Base-by-base conservation (phyloP, 352 stramenopile species). In the Globisporangium spinosum region DNA sequence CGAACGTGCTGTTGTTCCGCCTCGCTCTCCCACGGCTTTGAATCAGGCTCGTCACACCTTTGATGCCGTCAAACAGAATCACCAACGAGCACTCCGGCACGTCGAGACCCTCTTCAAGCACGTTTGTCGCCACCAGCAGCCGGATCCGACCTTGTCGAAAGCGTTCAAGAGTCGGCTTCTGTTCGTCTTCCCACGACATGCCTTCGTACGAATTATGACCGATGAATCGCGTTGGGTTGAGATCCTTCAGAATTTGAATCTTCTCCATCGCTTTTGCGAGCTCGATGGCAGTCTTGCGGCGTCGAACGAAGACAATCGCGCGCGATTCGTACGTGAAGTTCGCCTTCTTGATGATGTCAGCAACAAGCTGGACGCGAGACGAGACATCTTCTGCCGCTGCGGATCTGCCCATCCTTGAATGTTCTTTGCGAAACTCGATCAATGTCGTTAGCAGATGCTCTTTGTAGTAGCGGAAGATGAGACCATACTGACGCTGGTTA, bases 151-250 rank as follows among this genome's bases (percentile, higher is more conserved):
- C 86, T 53, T 87, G 78, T 3, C 84, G 77, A 70, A 94, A 94
- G 3, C 74, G 71, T 15, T 90, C 75, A 6, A 94, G 75, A 22
- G 82, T 93, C 2, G 83, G 84, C 22, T 84, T 80, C 34, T 94
- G 86, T 69, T 94, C 84, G 13, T 90, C 73, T 67, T 94, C 83
- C 83, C 84, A 93, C 1, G 72, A 84, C 86, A 94, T 94, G 10
- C 86, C 84, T 70, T 93, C 83, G 59, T 83, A 94, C 1, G 80
- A 90, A 55, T 91, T 91, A 62, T 94, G 86, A 3, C 86, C 86
- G 27, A 94, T 80, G 70, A 94, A 93, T 12, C 72, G 74, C 12
- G 86, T 93, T 10, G 86, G 86, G 54, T 91, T 94, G 1, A 94
- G 64, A 25, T 74, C 69, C 7, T 74, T 68, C 17, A 94, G 59